Evolutionary conservation across 2,329 filamentous ascomycete species (phyloP), one percentile per base, ranked within the genome.

Genomic region (Arthrinium puccinioides): DNA sequence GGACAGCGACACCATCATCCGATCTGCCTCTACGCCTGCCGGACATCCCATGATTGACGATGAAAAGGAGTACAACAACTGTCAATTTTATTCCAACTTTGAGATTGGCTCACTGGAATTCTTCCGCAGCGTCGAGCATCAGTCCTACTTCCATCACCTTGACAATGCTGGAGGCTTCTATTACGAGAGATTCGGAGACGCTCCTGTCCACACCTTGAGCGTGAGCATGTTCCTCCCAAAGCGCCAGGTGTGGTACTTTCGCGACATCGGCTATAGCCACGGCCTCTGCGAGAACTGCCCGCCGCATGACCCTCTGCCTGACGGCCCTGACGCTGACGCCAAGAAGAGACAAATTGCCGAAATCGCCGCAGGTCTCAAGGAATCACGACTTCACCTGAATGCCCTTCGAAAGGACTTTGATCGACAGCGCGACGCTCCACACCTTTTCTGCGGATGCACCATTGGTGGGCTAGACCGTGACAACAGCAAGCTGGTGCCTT

Each of bases 211-310:
- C 43, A 74, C 70, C n/a, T 56, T 76, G 18, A 72, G 68, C 31
- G 67, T 73, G 34, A 70, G 63, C 42, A 65, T 76, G 57, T 71
- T 77, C 40, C 51, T 72, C 5, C 66, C 70, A 4, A 68, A 67
- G 40, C 62, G 61, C 39, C 64, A 65, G 41, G 61, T 74, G 26
- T 70, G 70, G 64, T 74, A 62, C 48, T 70, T 74, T 45, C 55
- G 65, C 38, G 66, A 67, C 43, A 62, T 67, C 32, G 62, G 63
- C 8, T 66, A 66, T 42, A 56, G 64, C 31, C 63, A 66, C 47
- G 62, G 64, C 39, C 62, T 67, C 26, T 69, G 67, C 38, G 51
- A 60, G 40, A 61, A 63, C 41, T 60, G 56, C 45, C 57, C 56
- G 23, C 47, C 54, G 5, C 52, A 55, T 29, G 33, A 40, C 23